Evolutionary conservation across 2,329 filamentous ascomycete species (phyloP), one percentile per base, ranked within the genome.

Genomic region (Leptographium lundbergii): DNA sequence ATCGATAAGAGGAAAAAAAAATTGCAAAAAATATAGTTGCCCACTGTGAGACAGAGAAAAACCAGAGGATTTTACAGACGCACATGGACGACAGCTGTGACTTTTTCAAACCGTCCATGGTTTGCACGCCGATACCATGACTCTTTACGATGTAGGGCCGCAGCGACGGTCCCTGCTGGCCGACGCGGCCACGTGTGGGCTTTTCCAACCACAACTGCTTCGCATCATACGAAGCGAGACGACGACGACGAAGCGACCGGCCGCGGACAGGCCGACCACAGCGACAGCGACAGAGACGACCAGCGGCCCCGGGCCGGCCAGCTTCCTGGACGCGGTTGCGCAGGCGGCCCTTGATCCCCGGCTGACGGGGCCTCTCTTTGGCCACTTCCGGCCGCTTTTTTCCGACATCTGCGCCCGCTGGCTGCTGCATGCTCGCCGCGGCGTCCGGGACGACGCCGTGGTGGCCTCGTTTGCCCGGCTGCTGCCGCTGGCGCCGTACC

Each of bases 381-480:
- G 81, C 64, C 80, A 87, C 67, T 91, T 91, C 71, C 84, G 88
- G 69, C 75, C 80, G 62, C 74, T 91, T 48, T 89, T 94, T 67
- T 82, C 89, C 65, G 91, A 96, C 71, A 77, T 95, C 56, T 89
- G 87, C 71, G 87, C 90, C 62, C 79, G 87, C 75, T 95, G 90
- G 90, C 76, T 87, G 52, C 75, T 77, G 67, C 70, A 74, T 69
- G 66, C 74, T 32, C 70, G 71, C 32, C 71, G 69, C 50, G 67
- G 71, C 63, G 65, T 63, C 58, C 70, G 66, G 65, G 71, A 72
- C 65, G 71, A 70, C 66, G 71, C 66, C 59, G 72, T 86, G 57
- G 79, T 92, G 63, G 80, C 85, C 59, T 86, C 88, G 36, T 88
- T 96, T 73, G 87, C 88, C 61, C 81, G 88, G 67, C 79, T 96